These are phyloP conservation scores for Colletotrichum lini DNA, from an alignment of 2,329 filamentous ascomycete species.

Conservation along the genomic window DNA sequence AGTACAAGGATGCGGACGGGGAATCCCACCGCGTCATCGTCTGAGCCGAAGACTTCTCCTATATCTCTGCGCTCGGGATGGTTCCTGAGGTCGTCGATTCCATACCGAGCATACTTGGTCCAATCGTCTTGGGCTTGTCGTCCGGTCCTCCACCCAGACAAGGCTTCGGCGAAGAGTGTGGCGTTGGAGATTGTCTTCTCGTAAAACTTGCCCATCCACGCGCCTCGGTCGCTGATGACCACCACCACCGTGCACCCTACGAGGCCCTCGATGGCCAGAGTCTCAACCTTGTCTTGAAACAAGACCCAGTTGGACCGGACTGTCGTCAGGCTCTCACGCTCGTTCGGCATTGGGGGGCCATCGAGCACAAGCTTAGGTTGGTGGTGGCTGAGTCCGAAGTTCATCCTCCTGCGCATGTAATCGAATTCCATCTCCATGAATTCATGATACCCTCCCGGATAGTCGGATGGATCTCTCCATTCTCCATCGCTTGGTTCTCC, in stretches of 20 bases:
- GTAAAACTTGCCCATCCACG: conserved; percentile 11
- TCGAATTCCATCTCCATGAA: background rate
- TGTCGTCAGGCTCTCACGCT: background rate
- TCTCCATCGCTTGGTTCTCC: background rate
- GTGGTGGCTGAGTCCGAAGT: background rate
- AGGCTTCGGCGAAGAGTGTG: background rate
- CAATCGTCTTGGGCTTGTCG: background rate
- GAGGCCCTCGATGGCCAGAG: conserved; percentile 1
- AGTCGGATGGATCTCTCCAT: background rate
- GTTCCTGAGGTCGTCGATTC: background rate
- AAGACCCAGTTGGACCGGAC: conserved; percentile 1
- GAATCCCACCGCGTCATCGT: background rate
- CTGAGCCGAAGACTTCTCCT: background rate
- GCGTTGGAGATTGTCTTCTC: background rate
- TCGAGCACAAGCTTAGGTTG: background rate
- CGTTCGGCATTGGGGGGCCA: background rate
- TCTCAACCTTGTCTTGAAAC: conserved; percentile 4
- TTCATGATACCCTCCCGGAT: background rate
- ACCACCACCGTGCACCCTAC: conserved; percentile 7
- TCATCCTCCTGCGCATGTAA: background rate
- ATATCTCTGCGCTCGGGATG: background rate
- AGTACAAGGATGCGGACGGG: background rate
- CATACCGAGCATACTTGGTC: background rate
- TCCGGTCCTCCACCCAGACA: background rate
- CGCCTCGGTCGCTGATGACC: conserved; percentile 1